Percentiles rank a stretch among this genome's conserved stretches.
These are phyloP conservation scores for Coemansia umbellata DNA, from an alignment of 192 early-diverging fungal species.

Conservation along the genomic window DNA sequence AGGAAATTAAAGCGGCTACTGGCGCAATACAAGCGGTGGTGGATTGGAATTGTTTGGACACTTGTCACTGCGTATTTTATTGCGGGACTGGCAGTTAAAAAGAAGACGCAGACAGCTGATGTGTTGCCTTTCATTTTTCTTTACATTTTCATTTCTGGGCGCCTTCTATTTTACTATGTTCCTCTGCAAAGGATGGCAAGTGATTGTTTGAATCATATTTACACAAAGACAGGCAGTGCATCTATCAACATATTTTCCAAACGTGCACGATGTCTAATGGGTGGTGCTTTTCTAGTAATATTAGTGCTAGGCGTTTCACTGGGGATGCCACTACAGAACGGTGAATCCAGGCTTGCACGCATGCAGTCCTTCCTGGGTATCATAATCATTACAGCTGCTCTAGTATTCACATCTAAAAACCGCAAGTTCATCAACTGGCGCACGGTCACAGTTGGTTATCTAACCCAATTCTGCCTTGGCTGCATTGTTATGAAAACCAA, in stretches of 20 bases:
- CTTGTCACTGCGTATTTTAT: constrained; percentile 59
- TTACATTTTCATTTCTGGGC: constrained; percentile 54
- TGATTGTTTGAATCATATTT: constrained; percentile 4
- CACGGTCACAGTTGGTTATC: constrained; percentile 64
- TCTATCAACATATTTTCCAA: not conserved
- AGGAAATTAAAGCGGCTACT: not conserved
- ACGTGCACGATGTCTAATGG: constrained; percentile 26
- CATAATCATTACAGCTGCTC: constrained; percentile 53
- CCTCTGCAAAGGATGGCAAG: constrained; percentile 15
- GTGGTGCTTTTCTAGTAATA: constrained; percentile 18
- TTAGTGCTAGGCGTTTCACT: constrained; percentile 54
- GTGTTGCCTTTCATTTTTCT: constrained; percentile 45
- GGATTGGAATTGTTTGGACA: constrained; percentile 46
- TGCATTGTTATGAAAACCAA: constrained; percentile 72
- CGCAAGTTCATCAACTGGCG: constrained; percentile 68
- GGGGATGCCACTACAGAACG: constrained; percentile 36
- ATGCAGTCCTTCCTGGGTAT: constrained; percentile 74
- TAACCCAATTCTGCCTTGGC: constrained; percentile 75
- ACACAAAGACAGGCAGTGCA: not conserved
- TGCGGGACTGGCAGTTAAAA: constrained; percentile 52
- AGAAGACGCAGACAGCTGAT: constrained; percentile 37
- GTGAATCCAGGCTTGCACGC: constrained; percentile 62
- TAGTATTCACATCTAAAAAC: constrained; percentile 59
- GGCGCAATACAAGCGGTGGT: constrained; percentile 11
- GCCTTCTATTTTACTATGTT: constrained; percentile 43